These are phyloP conservation scores for Acmispon strigosus DNA, from an alignment of 306 rosid genomes.

Conservation along the genomic window DNA sequence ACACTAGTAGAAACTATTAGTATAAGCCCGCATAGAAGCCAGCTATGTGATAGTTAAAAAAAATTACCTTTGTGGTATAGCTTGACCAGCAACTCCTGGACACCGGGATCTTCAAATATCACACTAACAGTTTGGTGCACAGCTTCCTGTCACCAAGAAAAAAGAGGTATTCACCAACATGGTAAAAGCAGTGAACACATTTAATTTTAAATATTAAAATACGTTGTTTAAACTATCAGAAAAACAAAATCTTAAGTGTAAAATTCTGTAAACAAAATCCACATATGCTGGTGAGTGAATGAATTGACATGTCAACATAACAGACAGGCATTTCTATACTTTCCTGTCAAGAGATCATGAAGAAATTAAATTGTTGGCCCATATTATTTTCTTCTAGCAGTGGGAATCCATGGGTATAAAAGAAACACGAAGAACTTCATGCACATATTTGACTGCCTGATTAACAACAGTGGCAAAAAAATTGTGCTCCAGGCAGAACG, in stretches of 20 bases:
- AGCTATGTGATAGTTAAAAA: neutral
- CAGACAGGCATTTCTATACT: neutral
- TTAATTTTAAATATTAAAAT: neutral
- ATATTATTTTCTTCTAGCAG: neutral
- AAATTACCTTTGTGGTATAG: conserved; percentile 56
- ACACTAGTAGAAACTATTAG: neutral
- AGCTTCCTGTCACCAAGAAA: conserved; percentile 63
- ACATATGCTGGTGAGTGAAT: neutral
- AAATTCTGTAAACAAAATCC: neutral
- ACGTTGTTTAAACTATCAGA: neutral
- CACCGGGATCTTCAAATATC: conserved; percentile 98
- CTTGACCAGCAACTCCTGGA: conserved; percentile 82
- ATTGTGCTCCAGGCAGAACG: neutral
- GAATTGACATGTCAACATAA: neutral
- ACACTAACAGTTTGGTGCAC: conserved; percentile 92
- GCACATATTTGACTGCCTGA: neutral
- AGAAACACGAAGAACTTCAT: neutral
- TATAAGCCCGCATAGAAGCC: neutral
- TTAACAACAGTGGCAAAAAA: neutral
- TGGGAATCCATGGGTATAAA: neutral
- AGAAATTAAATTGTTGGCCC: neutral
- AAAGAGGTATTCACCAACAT: conserved; percentile 14
- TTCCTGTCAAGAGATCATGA: neutral
- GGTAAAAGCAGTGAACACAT: neutral
- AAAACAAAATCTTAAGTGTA: neutral